Evolutionary conservation across 148 eudicot species (phyloP).

Genomic region (Chenopodium album): DNA sequence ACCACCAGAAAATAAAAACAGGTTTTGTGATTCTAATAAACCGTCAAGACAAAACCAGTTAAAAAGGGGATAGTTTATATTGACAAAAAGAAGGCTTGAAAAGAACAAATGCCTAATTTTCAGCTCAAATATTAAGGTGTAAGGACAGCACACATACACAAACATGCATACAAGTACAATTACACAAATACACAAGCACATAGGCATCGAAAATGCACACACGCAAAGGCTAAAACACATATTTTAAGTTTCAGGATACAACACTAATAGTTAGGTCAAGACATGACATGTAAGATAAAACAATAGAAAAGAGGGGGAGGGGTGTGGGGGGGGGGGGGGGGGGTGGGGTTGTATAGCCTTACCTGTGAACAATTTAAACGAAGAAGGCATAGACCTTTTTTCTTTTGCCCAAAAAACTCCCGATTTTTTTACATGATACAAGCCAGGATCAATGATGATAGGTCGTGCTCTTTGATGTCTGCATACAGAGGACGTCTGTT

Average conservation of each 20-base stretch:
- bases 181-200: neutral
- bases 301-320: neutral
- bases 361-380: slow-evolving; percentile 88
- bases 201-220: neutral
- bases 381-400: slow-evolving; percentile 77
- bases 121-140: neutral
- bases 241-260: too few relatives aligned
- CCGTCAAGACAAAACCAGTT: neutral
- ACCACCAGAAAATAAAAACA: neutral
- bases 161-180: neutral
- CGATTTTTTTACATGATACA: slow-evolving; percentile 82
- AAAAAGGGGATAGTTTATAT: neutral
- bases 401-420: slow-evolving; percentile 90
- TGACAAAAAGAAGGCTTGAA: neutral
- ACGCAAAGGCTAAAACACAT: neutral
- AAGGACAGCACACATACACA: neutral
- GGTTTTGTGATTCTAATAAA: neutral
- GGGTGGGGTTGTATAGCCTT: neutral
- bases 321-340: too few relatives aligned
- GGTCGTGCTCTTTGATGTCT: slow-evolving; percentile 89
- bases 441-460: slow-evolving; percentile 86
- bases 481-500: slow-evolving; percentile 16
- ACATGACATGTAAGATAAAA: neutral
- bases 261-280: neutral
- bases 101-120: neutral